Conservation (phyloP, 176 grass and related monocot genomes). For the Lolium multiflorum region DNA sequence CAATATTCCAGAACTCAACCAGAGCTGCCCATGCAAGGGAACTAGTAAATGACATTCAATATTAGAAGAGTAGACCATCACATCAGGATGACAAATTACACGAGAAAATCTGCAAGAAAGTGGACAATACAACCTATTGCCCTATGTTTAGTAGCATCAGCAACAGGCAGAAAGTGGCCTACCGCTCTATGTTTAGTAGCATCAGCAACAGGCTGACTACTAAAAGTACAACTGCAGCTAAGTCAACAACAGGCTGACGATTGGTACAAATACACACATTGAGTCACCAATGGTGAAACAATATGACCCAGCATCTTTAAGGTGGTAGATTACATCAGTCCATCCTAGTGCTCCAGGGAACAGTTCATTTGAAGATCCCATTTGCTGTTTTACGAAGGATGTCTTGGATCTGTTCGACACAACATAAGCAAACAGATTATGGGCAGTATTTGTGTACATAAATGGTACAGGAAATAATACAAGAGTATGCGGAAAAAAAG, state of each 20-base stretch:
- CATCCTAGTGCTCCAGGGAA: not conserved
- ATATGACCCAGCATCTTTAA: not conserved
- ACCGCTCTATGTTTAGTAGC: slow-evolving; percentile 3
- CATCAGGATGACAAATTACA: not conserved
- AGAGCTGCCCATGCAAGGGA: not conserved
- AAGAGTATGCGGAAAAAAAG: not conserved
- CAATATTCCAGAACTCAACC: not conserved
- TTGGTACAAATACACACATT: slow-evolving; percentile 14
- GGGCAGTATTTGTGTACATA: not conserved
- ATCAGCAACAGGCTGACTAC: not conserved
- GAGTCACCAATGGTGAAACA: not conserved
- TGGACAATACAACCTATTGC: not conserved
- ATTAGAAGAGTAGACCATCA: not conserved
- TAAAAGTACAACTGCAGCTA: slow-evolving; percentile 15
- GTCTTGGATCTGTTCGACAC: slow-evolving; percentile 55
- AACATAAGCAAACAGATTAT: not conserved
- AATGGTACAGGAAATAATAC: not conserved
- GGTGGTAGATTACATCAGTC: not conserved
- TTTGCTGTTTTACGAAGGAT: slow-evolving; percentile 59
- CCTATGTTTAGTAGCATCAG: slow-evolving; percentile 23
- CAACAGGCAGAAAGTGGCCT: not conserved
- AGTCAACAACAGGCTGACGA: slow-evolving; percentile 1
- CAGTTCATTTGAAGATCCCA: slow-evolving; percentile 64
- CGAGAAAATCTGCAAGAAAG: not conserved
- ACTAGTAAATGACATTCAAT: not conserved